A percentile compares a stretch with the other conserved stretches of the same genome.
phyloP scores from a whole-genome alignment of 2,329 filamentous ascomycete species.

The Plenodomus tracheiphilus region DNA sequence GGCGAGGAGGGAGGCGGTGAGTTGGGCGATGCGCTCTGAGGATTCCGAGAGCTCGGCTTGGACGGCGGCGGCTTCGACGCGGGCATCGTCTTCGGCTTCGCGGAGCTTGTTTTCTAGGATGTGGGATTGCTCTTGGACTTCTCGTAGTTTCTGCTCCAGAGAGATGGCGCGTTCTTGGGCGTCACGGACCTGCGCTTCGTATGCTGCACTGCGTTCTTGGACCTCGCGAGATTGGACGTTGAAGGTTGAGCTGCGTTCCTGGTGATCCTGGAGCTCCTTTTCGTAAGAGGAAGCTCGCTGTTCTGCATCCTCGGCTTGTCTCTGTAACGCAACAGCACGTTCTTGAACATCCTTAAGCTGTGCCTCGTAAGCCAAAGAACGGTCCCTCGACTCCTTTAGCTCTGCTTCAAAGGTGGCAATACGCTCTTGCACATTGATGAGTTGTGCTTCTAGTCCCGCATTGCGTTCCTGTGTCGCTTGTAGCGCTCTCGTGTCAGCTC shows the following conservation, averaged over 20 bases:
- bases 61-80: slow-evolving; percentile 38
- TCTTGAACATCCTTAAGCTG: slow-evolving; percentile 40
- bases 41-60: slow-evolving; percentile 43
- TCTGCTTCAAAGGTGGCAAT: slow-evolving; percentile 34
- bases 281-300: slow-evolving; percentile 34
- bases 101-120: slow-evolving; percentile 38
- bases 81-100: slow-evolving; percentile 39
- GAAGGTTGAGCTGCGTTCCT: slow-evolving; percentile 27
- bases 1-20: slow-evolving; percentile 26
- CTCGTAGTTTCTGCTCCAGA: slow-evolving; percentile 38
- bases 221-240: slow-evolving; percentile 26
- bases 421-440: slow-evolving; percentile 41
- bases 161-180: slow-evolving; percentile 37
- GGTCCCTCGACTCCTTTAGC: slow-evolving; percentile 29
- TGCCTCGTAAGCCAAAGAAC: slow-evolving; percentile 35
- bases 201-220: slow-evolving; percentile 26
- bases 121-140: slow-evolving; percentile 36
- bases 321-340: slow-evolving; percentile 33
- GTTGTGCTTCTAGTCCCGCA: slow-evolving; percentile 35
- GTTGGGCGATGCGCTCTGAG: slow-evolving; percentile 35
- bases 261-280: slow-evolving; percentile 33
- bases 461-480: slow-evolving; percentile 38
- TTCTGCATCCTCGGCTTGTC: slow-evolving; percentile 31
- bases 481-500: slow-evolving; percentile 24
- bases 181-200: slow-evolving; percentile 39